Conservation (phyloP, 129 eudicot species). For the Helichrysum umbraculigerum region DNA sequence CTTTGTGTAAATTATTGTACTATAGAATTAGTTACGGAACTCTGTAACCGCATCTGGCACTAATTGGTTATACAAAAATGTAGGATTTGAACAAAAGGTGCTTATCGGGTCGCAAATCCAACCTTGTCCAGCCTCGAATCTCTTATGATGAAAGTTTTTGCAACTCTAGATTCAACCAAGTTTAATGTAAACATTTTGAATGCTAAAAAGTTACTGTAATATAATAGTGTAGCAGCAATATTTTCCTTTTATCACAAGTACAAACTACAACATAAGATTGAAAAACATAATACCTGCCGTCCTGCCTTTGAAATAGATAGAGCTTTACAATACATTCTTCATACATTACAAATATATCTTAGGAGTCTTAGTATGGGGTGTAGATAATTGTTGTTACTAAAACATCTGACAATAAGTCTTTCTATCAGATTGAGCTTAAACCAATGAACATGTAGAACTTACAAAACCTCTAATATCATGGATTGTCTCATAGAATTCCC, state of each 20-base stretch:
- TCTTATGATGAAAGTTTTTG: too few relatives aligned
- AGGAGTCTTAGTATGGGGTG: neutral
- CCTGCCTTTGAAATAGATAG: neutral
- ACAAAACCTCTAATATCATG: neutral
- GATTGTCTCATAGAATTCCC: neutral
- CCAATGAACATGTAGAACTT: neutral
- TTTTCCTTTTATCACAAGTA: neutral
- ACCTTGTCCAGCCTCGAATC: too few relatives aligned
- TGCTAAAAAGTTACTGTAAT: neutral
- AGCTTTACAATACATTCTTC: neutral
- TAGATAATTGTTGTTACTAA: neutral
- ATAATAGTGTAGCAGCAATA: neutral
- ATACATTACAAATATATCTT: conserved; percentile 1
- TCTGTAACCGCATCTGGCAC: too few relatives aligned
- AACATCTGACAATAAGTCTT: neutral
- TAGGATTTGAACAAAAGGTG: too few relatives aligned
- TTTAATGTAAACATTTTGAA: neutral
- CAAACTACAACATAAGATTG: neutral
- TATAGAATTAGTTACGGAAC: too few relatives aligned
- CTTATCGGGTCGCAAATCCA: too few relatives aligned
- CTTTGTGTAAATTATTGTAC: too few relatives aligned
- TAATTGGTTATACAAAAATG: too few relatives aligned
- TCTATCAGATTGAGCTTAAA: neutral
- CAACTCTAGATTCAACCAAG: neutral
- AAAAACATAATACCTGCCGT: neutral